Conservation (phyloP, 805 yeast genomes). For the Saccharomycopsis olivae region DNA sequence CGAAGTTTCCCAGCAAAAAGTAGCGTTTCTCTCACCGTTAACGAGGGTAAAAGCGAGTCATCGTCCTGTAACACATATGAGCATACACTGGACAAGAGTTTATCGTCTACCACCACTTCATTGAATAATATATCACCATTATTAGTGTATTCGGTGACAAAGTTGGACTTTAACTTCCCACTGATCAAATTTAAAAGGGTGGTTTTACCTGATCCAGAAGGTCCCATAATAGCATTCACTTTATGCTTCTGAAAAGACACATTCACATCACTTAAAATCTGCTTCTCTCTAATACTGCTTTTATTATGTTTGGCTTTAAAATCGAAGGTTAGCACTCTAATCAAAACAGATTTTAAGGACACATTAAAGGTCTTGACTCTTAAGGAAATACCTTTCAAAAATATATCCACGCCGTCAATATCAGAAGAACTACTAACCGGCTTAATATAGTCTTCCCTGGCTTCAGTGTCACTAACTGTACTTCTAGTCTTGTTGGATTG, state of each 20-base stretch:
- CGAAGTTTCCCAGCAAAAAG: conserved; percentile 62
- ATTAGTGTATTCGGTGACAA: conserved; percentile 28
- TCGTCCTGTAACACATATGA: conserved; percentile 52
- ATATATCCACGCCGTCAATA: conserved; percentile 8
- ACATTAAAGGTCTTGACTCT: conserved; percentile 10
- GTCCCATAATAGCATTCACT: conserved; percentile 45
- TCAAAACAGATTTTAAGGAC: conserved; percentile 8
- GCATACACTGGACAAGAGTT: conserved; percentile 45
- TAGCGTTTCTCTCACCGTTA: conserved; percentile 51
- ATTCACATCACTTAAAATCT: conserved; percentile 34
- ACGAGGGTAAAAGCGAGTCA: conserved; percentile 45
- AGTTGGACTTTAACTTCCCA: conserved; percentile 41
- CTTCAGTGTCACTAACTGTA: neutral
- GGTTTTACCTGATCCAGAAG: conserved; percentile 55
- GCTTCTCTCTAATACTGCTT: conserved; percentile 19
- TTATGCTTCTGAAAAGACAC: conserved; percentile 48
- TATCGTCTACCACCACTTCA: conserved; percentile 36
- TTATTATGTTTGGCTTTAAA: too few species aligned
- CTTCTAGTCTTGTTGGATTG: neutral
- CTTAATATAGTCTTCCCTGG: too few species aligned
- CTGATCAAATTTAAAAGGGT: conserved; percentile 43
- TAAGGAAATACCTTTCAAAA: conserved; percentile 3
- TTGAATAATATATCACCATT: conserved; percentile 50
- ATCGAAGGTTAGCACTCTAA: neutral
- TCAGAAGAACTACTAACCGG: neutral